phyloP scores from a whole-genome alignment of 2,329 filamentous ascomycete genomes.

The Laburnicola sp. region DNA sequence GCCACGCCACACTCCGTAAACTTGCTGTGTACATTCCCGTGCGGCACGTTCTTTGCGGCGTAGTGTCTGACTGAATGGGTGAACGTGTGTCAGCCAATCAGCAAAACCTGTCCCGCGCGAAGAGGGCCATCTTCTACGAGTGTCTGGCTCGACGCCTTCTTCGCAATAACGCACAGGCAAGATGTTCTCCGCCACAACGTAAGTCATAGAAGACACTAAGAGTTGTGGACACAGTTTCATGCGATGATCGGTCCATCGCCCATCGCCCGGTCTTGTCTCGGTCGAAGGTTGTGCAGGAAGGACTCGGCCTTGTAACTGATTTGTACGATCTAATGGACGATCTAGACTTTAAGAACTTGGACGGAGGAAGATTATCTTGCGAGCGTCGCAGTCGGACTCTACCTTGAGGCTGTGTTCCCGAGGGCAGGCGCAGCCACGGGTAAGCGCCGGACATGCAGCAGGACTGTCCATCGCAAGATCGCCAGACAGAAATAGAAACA shows the following conservation, averaged over 20 bases:
- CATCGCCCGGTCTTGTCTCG: background rate
- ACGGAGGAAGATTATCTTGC: background rate
- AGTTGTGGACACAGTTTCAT: too few species aligned
- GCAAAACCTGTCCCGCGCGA: background rate
- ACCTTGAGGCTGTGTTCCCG: background rate
- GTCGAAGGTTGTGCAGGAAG: background rate
- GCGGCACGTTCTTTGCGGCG: slow-evolving; percentile 1
- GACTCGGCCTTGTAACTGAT: background rate
- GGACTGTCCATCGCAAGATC: background rate
- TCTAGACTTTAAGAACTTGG: background rate
- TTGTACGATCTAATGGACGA: background rate
- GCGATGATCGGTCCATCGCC: too few species aligned
- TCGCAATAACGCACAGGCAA: too few species aligned
- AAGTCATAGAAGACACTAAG: too few species aligned
- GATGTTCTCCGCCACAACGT: too few species aligned
- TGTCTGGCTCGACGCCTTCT: too few species aligned
- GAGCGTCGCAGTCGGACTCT: slow-evolving; percentile 3
- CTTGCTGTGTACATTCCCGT: too few species aligned
- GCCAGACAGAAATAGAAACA: background rate
- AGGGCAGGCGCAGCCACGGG: background rate
- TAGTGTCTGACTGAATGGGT: background rate
- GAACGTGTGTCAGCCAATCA: background rate
- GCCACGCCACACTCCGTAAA: background rate
- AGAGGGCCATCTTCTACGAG: background rate
- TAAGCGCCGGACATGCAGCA: slow-evolving; percentile 5